Percentiles rank a stretch among this genome's conserved stretches.
Evolutionary conservation across 139 green algal species (phyloP).

Genomic region (Edaphochlamys debaryana): DNA sequence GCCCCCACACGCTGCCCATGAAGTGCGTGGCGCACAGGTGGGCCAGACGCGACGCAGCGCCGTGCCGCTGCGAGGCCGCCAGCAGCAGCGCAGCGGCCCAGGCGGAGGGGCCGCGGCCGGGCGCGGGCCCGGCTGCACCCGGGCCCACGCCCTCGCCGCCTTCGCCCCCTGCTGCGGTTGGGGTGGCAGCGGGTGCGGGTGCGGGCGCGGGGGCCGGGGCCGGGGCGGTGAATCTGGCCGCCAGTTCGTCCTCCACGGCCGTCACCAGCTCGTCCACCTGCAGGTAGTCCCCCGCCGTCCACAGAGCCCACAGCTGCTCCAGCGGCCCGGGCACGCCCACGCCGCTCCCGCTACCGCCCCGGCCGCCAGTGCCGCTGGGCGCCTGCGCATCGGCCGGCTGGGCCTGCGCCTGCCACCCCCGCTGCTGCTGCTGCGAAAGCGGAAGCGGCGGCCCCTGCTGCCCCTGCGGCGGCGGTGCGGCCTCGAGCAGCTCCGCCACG

Average conservation of each 20-base stretch:
- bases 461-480: neutral
- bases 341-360: neutral
- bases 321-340: neutral
- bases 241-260: slow-evolving; percentile 27
- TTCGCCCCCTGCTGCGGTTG: no score
- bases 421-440: neutral
- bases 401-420: neutral
- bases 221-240: neutral
- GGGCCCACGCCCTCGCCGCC: no score
- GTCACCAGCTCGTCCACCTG: slow-evolving; percentile 41
- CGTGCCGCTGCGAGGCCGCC: neutral
- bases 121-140: no score
- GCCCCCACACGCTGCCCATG: slow-evolving; percentile 1
- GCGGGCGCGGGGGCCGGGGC: neutral
- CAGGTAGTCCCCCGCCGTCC: slow-evolving; percentile 23
- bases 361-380: neutral
- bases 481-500: neutral
- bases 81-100: slow-evolving; percentile 10
- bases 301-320: slow-evolving; percentile 32
- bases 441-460: neutral
- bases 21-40: slow-evolving; percentile 12
- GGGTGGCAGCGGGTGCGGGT: no score
- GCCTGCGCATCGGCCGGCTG: neutral
- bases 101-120: neutral
- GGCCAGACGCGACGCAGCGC: neutral